These are phyloP conservation scores for Hondaea fermentalgiana DNA, from an alignment of 108 stramenopile genomes.

Conservation along the genomic window DNA sequence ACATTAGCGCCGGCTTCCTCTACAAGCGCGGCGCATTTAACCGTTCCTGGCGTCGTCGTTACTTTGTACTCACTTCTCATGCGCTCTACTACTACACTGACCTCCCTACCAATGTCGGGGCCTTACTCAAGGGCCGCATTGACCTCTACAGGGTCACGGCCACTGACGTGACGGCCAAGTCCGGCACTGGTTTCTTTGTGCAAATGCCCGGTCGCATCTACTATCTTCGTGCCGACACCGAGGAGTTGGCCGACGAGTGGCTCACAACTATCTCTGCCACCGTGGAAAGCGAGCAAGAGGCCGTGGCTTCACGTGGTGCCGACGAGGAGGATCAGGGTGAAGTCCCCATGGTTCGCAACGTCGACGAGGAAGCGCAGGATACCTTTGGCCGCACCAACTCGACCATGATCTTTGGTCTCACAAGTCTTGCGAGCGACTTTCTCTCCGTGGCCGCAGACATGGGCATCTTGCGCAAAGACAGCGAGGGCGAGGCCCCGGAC, in stretches of 20 bases:
- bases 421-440: background rate
- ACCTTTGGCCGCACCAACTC: background rate
- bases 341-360: background rate
- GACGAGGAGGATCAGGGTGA: background rate
- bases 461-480: background rate
- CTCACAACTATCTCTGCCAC: background rate
- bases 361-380: background rate
- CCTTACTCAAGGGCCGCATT: background rate
- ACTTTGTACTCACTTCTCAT: slow-evolving; percentile 13
- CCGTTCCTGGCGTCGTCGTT: background rate
- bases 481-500: background rate
- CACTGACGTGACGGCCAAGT: background rate
- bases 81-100: slow-evolving; percentile 8
- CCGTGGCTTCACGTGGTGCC: background rate
- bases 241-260: background rate
- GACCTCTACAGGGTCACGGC: background rate
- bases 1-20: background rate
- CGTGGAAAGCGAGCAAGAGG: background rate
- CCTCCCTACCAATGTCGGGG: background rate
- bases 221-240: background rate
- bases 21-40: slow-evolving; percentile 11
- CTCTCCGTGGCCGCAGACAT: background rate
- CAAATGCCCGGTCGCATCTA: background rate
- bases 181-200: background rate
- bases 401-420: background rate